These are phyloP conservation scores for Mycena crocata DNA, from an alignment of 768 basidiomycete genomes.

Conservation along the genomic window DNA sequence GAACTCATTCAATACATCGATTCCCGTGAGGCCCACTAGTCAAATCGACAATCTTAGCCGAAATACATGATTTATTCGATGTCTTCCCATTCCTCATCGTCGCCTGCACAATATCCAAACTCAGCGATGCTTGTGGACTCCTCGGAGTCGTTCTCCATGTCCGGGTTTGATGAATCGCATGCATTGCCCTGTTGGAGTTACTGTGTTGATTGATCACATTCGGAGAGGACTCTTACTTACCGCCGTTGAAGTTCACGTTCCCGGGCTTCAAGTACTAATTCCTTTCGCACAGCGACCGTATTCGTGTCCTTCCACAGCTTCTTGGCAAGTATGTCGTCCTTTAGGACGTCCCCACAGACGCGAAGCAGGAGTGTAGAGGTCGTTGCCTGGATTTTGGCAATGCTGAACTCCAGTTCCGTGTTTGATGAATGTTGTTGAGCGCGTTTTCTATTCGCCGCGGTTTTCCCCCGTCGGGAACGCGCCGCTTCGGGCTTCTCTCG, in stretches of 20 bases:
- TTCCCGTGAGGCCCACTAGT: background rate
- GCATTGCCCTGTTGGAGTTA: too few species aligned
- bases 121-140: background rate
- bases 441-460: background rate
- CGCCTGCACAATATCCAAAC: background rate
- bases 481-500: background rate
- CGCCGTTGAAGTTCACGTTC: background rate
- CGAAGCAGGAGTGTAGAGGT: background rate
- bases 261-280: slow-evolving; percentile 2
- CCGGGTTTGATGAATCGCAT: background rate
- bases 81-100: slow-evolving; percentile 5
- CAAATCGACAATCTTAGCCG: background rate
- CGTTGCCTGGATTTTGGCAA: background rate
- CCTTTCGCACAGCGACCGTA: background rate
- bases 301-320: slow-evolving; percentile 7
- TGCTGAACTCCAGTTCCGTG: background rate
- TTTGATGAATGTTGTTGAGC: background rate
- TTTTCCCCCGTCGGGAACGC: background rate
- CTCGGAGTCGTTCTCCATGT: background rate
- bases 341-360: slow-evolving; percentile 5
- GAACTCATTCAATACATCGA: background rate
- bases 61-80: background rate
- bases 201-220: background rate
- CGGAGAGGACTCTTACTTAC: background rate
- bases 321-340: background rate